Evolutionary conservation across 2,329 filamentous ascomycete genomes (phyloP), one percentile per base, ranked within the genome.

Genomic region (Penicillium sp.): DNA sequence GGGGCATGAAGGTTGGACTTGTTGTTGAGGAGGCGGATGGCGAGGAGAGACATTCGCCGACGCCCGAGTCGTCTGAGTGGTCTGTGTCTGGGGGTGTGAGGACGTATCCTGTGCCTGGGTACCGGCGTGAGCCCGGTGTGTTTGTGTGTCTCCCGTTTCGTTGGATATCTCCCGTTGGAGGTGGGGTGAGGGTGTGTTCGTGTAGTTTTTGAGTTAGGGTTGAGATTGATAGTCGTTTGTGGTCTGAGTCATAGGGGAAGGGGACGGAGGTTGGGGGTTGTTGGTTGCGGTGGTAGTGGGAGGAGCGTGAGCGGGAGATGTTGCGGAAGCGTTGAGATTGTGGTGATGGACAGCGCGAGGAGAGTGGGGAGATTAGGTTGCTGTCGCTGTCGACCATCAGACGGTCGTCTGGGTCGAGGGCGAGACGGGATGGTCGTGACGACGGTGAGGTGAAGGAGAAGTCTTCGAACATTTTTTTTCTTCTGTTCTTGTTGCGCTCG

Each of bases 21-120:
- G 70, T 19, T 60, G 69, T 63, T 63, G 68, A 49, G 60, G 68
- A 86, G 55, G 90, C 87, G 58, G 81, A 86, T 57, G 75, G 79
- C 5, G 78, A 78, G 47, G 85, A 88, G 70, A 79, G 79, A 60
- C 63, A 65, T 31, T 64, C 48, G 21, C 68, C 41, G 19, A 68
- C 67, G 39, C 73, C 70, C n/a, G 74, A 71, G 45, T 74, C 72
- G n/a, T 56, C 54, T 5, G 41, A 45, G 33, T 70, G 70, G 59
- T 75, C 73, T 21, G 71, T 74, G 55, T 74, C 72, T 7, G 73
- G 72, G 4, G 72, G 72, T 1, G 73, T 75, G 21, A 75, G 64
- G 57, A 74, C 62, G 43, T 72, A 72, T 25, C 64, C 67, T 16
- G 44, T 33, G 36, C 45, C 45, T 4, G 25, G 25, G 44, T 49